Evolutionary conservation across 495 filamentous ascomycete species (phyloP).

Genomic region (Aspergillus panamensis): DNA sequence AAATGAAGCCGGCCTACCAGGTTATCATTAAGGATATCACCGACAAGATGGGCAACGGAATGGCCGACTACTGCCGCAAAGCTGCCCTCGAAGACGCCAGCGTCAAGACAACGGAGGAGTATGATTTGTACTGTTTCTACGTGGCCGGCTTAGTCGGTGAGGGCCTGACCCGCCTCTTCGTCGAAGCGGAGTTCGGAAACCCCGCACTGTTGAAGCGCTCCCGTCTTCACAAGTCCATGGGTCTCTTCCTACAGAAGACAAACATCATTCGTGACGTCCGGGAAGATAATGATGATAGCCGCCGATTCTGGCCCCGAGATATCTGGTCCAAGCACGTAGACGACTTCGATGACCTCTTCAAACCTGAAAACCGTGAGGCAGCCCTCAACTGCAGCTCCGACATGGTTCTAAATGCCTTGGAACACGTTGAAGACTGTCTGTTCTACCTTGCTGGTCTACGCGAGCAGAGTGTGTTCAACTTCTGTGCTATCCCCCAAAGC

Average conservation of each 20-base stretch:
- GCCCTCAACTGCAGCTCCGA: constrained; percentile 89
- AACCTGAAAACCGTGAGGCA: constrained; percentile 70
- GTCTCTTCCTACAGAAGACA: constrained; percentile 93
- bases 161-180: constrained; percentile 85
- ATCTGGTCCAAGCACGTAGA: constrained; percentile 94
- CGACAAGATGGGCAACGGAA: constrained; percentile 93
- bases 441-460: constrained; percentile 96
- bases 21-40: constrained; percentile 92
- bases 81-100: constrained; percentile 72
- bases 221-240: constrained; percentile 89
- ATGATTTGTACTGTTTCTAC: constrained; percentile 95
- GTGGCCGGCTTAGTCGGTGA: constrained; percentile 97
- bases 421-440: constrained; percentile 86
- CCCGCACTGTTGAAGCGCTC: constrained; percentile 73
- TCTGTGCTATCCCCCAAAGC: constrained; percentile 93
- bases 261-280: constrained; percentile 96
- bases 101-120: constrained; percentile 80
- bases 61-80: constrained; percentile 91
- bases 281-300: constrained; percentile 82
- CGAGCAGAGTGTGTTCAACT: constrained; percentile 99
- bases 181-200: constrained; percentile 84
- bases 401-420: constrained; percentile 86
- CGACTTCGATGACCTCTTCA: constrained; percentile 85
- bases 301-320: constrained; percentile 90
- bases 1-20: constrained; percentile 80